Percentiles rank a stretch among this genome's conserved stretches.
phyloP scores from a whole-genome alignment of 2,329 filamentous ascomycete genomes.

The Tolypocladium tropicale region DNA sequence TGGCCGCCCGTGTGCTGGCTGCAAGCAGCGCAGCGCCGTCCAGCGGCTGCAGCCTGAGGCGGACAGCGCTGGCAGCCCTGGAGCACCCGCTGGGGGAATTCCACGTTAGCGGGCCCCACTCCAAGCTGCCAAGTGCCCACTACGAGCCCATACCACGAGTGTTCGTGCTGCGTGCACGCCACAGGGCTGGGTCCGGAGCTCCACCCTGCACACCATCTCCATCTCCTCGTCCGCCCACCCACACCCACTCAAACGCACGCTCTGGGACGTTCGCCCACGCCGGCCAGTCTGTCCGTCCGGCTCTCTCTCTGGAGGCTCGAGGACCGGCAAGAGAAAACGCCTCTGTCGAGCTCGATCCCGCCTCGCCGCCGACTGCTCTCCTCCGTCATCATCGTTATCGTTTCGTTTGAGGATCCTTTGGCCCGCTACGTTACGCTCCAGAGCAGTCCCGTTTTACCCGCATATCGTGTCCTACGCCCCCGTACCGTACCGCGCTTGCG shows the following conservation, averaged over 20 bases:
- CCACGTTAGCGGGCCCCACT: not conserved
- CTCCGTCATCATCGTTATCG: not conserved
- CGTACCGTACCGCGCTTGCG: not conserved
- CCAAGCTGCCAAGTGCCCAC: not conserved
- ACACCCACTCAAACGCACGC: not conserved
- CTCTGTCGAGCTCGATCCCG: not conserved
- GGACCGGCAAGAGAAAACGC: no score
- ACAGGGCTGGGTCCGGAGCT: not conserved
- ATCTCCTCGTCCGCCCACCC: not conserved
- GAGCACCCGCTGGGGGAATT: not conserved
- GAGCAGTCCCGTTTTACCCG: not conserved
- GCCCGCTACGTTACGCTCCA: not conserved
- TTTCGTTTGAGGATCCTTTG: conserved; percentile 1
- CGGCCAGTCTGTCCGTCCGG: not conserved
- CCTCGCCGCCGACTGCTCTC: not conserved
- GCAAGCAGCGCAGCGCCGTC: not conserved
- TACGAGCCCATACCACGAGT: no score
- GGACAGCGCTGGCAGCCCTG: no score
- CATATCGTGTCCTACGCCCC: not conserved
- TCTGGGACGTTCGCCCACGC: not conserved
- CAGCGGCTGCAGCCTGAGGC: not conserved
- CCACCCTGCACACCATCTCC: not conserved
- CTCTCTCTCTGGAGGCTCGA: no score
- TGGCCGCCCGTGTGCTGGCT: not conserved
- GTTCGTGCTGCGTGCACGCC: not conserved